phyloP scores from a whole-genome alignment of 129 eudicot species.

The Silybum marianum region DNA sequence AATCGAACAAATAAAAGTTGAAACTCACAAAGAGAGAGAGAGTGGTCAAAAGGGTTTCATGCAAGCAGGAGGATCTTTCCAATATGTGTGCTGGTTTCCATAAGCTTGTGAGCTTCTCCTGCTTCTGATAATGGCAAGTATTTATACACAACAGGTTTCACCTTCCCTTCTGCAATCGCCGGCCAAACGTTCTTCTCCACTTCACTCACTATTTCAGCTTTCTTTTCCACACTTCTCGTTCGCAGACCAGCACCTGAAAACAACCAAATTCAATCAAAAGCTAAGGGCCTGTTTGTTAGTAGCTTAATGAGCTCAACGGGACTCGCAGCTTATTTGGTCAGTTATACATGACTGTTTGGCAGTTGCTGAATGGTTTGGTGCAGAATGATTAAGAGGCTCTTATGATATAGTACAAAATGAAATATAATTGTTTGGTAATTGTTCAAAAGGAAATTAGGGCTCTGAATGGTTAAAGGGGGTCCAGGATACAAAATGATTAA shows the following conservation, averaged over 20 bases:
- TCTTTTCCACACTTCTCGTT: constrained; percentile 66
- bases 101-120: constrained; percentile 72
- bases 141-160: constrained; percentile 63
- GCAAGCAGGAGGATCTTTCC: constrained; percentile 75
- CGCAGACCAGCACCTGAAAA: constrained; percentile 63
- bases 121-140: constrained; percentile 61
- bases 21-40: neutral
- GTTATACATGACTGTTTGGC: too few relatives aligned
- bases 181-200: constrained; percentile 90
- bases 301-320: too few relatives aligned
- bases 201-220: constrained; percentile 72
- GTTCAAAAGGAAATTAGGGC: too few relatives aligned
- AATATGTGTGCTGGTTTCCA: constrained; percentile 78
- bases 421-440: too few relatives aligned
- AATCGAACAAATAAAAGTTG: neutral
- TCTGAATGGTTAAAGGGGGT: too few relatives aligned
- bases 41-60: constrained; percentile 17
- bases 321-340: too few relatives aligned
- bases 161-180: constrained; percentile 57
- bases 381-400: too few relatives aligned
- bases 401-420: too few relatives aligned
- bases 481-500: too few relatives aligned
- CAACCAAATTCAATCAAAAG: constrained; percentile 8
- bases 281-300: too few relatives aligned
- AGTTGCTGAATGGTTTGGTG: too few relatives aligned